These are phyloP conservation scores for Serendipita sp. DNA, from an alignment of 768 basidiomycete genomes.

Conservation along the genomic window DNA sequence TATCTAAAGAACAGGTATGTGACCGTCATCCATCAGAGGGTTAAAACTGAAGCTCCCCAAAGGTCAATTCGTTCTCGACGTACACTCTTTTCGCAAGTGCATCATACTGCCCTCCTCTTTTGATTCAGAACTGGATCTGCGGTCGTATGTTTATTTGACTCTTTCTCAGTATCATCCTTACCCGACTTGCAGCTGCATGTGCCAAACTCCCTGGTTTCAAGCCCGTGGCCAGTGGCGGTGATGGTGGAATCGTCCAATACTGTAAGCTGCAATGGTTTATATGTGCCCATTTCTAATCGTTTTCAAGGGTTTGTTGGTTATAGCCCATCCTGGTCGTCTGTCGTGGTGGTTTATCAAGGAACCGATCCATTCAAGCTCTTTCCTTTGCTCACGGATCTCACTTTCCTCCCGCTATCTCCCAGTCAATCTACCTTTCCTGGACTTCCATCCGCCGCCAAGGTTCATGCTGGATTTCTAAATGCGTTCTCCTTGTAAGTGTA, in stretches of 20 bases:
- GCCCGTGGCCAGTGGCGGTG: not conserved
- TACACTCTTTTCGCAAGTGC: slow-evolving; percentile 3
- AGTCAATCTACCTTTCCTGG: slow-evolving; percentile 30
- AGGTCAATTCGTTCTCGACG: not conserved
- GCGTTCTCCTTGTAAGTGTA: slow-evolving; percentile 20
- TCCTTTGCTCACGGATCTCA: slow-evolving; percentile 22
- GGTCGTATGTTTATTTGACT: not conserved
- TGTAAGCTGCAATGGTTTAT: not conserved
- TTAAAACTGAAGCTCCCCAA: too few species aligned
- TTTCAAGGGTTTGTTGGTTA: slow-evolving; percentile 1
- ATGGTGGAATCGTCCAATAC: not conserved
- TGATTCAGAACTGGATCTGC: not conserved
- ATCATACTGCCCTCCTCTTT: not conserved
- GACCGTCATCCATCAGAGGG: not conserved
- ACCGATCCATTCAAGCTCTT: not conserved
- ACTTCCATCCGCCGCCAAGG: slow-evolving; percentile 23
- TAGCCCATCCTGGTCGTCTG: not conserved
- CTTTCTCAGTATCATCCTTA: not conserved
- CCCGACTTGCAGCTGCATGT: not conserved
- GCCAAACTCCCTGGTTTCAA: not conserved
- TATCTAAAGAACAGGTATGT: not conserved
- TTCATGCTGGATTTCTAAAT: slow-evolving; percentile 29
- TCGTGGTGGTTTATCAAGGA: slow-evolving; percentile 1
- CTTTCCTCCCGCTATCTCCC: slow-evolving; percentile 20
- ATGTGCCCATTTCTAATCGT: not conserved